phyloP scores from a whole-genome alignment of 1,284 basidiomycete genomes.

The Boletus mariae region DNA sequence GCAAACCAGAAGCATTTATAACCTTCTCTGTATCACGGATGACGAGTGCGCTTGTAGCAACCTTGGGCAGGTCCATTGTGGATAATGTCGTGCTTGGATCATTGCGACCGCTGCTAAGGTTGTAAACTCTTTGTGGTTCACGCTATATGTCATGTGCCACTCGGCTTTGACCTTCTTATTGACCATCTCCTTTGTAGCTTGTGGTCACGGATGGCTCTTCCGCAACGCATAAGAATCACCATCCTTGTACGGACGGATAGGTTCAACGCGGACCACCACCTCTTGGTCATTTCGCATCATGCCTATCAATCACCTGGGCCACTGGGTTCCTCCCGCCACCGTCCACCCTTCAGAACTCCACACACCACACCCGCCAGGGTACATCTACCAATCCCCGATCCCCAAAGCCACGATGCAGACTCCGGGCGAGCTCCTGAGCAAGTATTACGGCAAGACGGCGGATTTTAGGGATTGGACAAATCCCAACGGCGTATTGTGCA shows the following conservation, averaged over 20 bases:
- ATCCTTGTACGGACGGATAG: not conserved
- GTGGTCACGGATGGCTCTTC: not conserved
- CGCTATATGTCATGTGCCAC: not conserved
- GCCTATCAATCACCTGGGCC: not conserved
- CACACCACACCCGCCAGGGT: not conserved
- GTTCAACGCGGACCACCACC: not conserved
- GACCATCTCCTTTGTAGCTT: not conserved
- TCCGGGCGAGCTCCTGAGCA: not conserved
- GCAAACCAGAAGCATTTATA: too few species aligned
- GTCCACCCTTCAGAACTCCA: not conserved
- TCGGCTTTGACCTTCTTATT: not conserved
- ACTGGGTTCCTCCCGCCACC: not conserved
- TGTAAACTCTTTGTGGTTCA: not conserved
- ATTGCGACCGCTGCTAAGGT: not conserved
- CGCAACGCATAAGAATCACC: not conserved
- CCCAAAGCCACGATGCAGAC: not conserved
- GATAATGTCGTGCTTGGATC: not conserved
- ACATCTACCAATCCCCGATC: not conserved
- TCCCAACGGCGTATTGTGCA: not conserved
- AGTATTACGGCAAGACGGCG: not conserved
- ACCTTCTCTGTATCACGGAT: too few species aligned
- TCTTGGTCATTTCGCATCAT: not conserved
- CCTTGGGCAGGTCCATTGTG: not conserved
- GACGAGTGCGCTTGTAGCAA: too few species aligned
- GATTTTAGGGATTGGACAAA: not conserved